A percentile compares a stretch with the other conserved stretches of the same genome.
phyloP scores from a whole-genome alignment of 352 stramenopile genomes.

The Phytophthora multivora region DNA sequence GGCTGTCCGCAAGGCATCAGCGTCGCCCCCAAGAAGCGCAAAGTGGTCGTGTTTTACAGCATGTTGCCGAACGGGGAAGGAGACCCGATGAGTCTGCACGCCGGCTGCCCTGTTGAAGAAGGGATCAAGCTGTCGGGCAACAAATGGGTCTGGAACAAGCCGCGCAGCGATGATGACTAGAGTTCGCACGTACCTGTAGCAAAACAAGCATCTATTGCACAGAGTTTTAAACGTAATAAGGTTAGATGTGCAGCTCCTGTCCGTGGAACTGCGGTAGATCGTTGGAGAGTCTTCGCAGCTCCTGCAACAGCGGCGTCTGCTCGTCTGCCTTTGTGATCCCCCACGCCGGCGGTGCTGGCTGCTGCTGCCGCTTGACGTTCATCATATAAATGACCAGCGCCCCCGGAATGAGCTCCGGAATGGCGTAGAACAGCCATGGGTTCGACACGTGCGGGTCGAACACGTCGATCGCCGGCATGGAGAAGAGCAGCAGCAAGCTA shows the following conservation, averaged over 20 bases:
- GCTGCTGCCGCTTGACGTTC: conserved; percentile 60
- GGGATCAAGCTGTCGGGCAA: conserved; percentile 80
- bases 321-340: conserved; percentile 42
- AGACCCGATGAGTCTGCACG: conserved; percentile 70
- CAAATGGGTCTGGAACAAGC: conserved; percentile 90
- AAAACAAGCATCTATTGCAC: conserved; percentile 21
- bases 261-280: conserved; percentile 61
- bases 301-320: conserved; percentile 55
- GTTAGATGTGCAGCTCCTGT: conserved; percentile 65
- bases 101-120: conserved; percentile 71
- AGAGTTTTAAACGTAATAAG: conserved; percentile 19
- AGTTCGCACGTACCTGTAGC: background rate
- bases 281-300: conserved; percentile 31
- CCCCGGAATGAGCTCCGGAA: conserved; percentile 73
- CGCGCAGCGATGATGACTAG: conserved; percentile 23
- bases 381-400: conserved; percentile 82
- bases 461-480: conserved; percentile 68
- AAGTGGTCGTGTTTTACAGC: conserved; percentile 84
- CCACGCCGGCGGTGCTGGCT: conserved; percentile 13
- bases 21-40: conserved; percentile 70
- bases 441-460: conserved; percentile 76
- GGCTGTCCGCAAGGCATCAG: conserved; percentile 69
- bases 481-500: conserved; percentile 66
- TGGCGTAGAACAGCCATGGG: conserved; percentile 78
- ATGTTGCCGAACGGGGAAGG: conserved; percentile 71